Evolutionary conservation across 306 rosid genomes (phyloP).

Genomic region (Cucurbita ficifolia): DNA sequence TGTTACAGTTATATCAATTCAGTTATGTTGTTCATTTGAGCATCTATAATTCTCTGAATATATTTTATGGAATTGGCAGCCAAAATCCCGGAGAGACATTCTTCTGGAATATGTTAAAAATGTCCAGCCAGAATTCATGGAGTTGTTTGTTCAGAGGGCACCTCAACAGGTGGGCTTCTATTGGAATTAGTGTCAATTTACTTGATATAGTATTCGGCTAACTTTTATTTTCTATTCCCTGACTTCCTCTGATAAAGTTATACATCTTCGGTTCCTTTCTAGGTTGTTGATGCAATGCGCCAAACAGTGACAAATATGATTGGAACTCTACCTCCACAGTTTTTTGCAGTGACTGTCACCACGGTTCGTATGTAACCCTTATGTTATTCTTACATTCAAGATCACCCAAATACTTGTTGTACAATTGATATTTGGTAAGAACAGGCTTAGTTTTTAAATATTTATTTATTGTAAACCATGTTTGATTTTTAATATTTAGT

Average conservation of each 20-base stretch:
- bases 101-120: constrained; percentile 84
- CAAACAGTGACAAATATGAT: constrained; percentile 96
- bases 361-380: constrained; percentile 36
- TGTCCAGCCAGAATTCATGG: constrained; percentile 98
- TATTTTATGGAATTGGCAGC: constrained; percentile 28
- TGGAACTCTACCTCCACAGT: constrained; percentile 93
- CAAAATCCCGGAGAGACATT: constrained; percentile 83
- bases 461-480: background rate
- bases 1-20: background rate
- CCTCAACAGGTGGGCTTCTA: constrained; percentile 57
- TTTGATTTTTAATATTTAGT: constrained; percentile 10
- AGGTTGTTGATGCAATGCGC: constrained; percentile 98
- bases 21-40: background rate
- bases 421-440: constrained; percentile 8
- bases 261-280: constrained; percentile 6
- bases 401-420: background rate
- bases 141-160: constrained; percentile 84
- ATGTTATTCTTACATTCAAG: background rate
- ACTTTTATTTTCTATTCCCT: background rate
- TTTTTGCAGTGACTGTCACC: constrained; percentile 68
- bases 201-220: no score
- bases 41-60: background rate
- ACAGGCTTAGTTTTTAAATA: background rate
- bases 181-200: background rate
- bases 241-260: background rate